Evolutionary conservation across 768 basidiomycete genomes (phyloP), one percentile per base, ranked within the genome.

Genomic region (Dendrothele bispora): DNA sequence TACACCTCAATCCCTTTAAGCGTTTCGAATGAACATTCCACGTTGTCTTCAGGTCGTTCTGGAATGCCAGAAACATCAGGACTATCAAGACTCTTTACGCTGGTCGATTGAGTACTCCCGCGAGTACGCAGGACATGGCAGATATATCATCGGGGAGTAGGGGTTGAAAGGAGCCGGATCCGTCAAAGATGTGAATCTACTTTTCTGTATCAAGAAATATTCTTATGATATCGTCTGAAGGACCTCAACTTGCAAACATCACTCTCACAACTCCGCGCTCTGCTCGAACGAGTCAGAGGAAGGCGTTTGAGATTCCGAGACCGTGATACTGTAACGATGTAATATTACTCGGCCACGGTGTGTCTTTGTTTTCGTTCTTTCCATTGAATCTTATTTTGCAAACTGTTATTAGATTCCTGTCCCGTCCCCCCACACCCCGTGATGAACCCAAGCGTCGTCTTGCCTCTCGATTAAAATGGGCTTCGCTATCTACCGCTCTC

Each of bases 231-330:
- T 8, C 17, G 53, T 21, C 51, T 59, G 35, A 50, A 81, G 69
- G 82, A 91, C 55, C 68, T 74, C 2, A 61, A 73, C 5, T 71
- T 94, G 59, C 69, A 78, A 37, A 66, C 74, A 32, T 76, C 88
- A 12, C 73, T 77, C 20, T 51, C 61, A 32, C 82, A 92, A 59
- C 76, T 94, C 28, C 84, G 89, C 39, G 85, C 83, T 1, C 74
- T 98, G 11, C 81, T 97, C 37, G 94, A 97, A 65, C 84, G 95
- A 21, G 94, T 98, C 62, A n/a, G n/a, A n/a, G n/a, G n/a, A n/a
- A n/a, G n/a, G n/a, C n/a, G n/a, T n/a, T n/a, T n/a, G n/a, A n/a
- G n/a, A n/a, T n/a, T n/a, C n/a, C n/a, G n/a, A n/a, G n/a, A n/a
- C n/a, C n/a, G n/a, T n/a, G n/a, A n/a, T n/a, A n/a, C n/a, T n/a